Conservation (phyloP, 345 rosid species). For the Xanthoceras sorbifolium region DNA sequence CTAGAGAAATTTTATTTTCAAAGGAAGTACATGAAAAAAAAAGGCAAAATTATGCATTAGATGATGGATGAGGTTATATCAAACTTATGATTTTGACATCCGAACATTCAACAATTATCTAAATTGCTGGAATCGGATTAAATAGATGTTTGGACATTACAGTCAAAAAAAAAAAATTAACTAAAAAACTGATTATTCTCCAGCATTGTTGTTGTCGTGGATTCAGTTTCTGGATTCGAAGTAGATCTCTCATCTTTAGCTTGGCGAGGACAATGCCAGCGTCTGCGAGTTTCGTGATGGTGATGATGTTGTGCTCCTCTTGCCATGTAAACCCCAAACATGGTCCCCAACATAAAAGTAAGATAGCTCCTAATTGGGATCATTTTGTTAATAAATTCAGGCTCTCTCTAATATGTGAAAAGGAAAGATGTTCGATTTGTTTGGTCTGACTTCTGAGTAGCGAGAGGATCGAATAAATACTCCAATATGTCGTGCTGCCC, state of each 20-base stretch:
- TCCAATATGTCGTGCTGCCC: neutral
- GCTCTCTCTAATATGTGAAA: neutral
- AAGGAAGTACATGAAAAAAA: neutral
- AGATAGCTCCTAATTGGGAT: conserved; percentile 33
- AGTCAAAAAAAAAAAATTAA: no score
- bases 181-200: neutral
- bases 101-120: no score
- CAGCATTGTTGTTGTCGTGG: neutral
- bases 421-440: neutral
- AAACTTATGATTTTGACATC: no score
- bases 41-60: no score
- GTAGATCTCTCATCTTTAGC: conserved; percentile 29
- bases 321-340: conserved; percentile 40
- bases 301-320: conserved; percentile 39
- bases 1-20: neutral
- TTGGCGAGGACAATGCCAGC: conserved; percentile 31
- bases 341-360: conserved; percentile 40
- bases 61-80: no score
- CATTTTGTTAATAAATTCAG: conserved; percentile 24
- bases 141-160: no score
- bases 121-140: no score
- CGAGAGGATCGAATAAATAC: neutral
- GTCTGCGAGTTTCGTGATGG: conserved; percentile 25
- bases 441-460: neutral
- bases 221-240: conserved; percentile 27